Percentiles rank a stretch among this genome's conserved stretches.
Conservation (phyloP, 495 filamentous ascomycete species). For the Xylaria curta region DNA sequence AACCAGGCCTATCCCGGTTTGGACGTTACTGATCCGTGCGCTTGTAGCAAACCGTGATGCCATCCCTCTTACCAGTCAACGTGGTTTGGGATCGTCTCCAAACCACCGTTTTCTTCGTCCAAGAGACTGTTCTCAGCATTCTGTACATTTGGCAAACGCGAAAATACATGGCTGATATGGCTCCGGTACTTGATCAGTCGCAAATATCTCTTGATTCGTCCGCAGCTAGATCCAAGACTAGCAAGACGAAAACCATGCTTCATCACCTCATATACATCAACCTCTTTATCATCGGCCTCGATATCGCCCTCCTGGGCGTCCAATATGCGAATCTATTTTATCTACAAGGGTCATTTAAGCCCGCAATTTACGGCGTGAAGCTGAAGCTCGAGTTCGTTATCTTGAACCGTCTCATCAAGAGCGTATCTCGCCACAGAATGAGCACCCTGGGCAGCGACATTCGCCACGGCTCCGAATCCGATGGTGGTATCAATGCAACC, state of each 20-base stretch:
- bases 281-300: constrained; percentile 56
- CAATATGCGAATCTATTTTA: constrained; percentile 56
- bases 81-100: constrained; percentile 44
- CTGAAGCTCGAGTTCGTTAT: constrained; percentile 62
- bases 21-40: constrained; percentile 22
- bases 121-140: constrained; percentile 44
- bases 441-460: constrained; percentile 22
- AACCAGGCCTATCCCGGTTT: constrained; percentile 26
- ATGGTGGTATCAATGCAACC: constrained; percentile 5
- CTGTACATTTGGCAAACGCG: constrained; percentile 49
- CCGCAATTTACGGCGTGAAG: constrained; percentile 60
- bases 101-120: constrained; percentile 47
- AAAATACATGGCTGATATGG: constrained; percentile 38
- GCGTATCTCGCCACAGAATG: constrained; percentile 25
- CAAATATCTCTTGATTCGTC: constrained; percentile 45
- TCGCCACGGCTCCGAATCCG: constrained; percentile 20
- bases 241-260: constrained; percentile 42
- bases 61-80: constrained; percentile 29
- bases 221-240: constrained; percentile 2
- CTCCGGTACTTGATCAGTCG: constrained; percentile 38
- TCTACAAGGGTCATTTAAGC: constrained; percentile 58
- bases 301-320: constrained; percentile 53
- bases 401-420: constrained; percentile 50
- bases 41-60: constrained; percentile 23
- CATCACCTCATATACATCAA: constrained; percentile 55